These are phyloP conservation scores for Dryas drummondii DNA, from an alignment of 306 rosid species.

Conservation along the genomic window DNA sequence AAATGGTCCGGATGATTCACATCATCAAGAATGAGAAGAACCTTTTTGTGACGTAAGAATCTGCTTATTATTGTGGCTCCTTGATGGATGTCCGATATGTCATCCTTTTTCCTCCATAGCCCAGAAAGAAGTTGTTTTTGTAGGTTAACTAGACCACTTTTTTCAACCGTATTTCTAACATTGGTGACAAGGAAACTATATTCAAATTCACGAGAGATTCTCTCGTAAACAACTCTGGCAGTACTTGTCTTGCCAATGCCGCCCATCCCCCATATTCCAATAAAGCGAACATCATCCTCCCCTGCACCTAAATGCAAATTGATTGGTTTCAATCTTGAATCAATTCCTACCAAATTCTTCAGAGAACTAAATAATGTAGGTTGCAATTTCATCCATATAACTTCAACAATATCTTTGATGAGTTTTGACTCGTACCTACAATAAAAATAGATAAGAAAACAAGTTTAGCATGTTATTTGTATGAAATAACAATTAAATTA, in stretches of 20 bases:
- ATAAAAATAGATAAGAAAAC: neutral
- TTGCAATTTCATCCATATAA: too few relatives aligned
- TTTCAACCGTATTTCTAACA: neutral
- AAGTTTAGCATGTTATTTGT: neutral
- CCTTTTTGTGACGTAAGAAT: neutral
- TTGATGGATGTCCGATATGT: neutral
- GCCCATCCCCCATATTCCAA: slow-evolving; percentile 24
- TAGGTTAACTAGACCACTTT: neutral
- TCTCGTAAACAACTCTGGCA: neutral
- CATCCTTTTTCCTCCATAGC: neutral
- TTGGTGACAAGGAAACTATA: neutral
- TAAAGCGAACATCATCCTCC: slow-evolving; percentile 5
- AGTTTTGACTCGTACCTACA: neutral
- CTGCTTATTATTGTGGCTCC: slow-evolving; percentile 16
- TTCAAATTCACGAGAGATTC: slow-evolving; percentile 2
- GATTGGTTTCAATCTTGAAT: neutral
- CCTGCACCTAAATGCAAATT: neutral
- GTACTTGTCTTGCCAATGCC: slow-evolving; percentile 16
- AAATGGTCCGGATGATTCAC: slow-evolving; percentile 7
- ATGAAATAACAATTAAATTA: too few relatives aligned
- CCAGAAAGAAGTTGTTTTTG: slow-evolving; percentile 10
- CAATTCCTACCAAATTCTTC: too few relatives aligned
- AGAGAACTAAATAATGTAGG: too few relatives aligned
- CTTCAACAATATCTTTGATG: neutral
- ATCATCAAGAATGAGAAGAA: slow-evolving; percentile 17